These are phyloP conservation scores for Berkeleyomyces rouxiae DNA, from an alignment of 2,329 filamentous ascomycete genomes.

Conservation along the genomic window DNA sequence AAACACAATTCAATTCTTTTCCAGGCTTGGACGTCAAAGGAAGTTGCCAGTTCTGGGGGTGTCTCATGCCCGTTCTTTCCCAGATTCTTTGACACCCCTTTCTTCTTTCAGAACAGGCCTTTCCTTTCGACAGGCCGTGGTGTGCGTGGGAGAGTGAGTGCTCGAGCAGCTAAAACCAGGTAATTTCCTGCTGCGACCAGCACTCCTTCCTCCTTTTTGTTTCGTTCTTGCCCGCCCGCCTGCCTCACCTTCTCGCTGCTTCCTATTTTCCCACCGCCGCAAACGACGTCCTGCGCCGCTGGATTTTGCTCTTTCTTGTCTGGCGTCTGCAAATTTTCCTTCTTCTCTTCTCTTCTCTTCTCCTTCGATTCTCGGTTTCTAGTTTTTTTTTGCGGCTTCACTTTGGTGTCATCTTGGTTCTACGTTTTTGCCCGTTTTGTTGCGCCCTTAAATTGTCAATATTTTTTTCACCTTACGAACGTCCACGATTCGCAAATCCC, in stretches of 20 bases:
- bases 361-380: constrained; percentile 8
- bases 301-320: background rate
- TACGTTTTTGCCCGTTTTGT: background rate
- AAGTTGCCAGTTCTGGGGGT: background rate
- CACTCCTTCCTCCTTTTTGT: constrained; percentile 5
- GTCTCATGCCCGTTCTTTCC: background rate
- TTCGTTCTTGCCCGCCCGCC: background rate
- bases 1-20: background rate
- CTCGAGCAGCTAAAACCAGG: constrained; percentile 2
- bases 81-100: background rate
- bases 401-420: background rate
- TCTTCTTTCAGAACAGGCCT: background rate
- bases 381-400: constrained; percentile 13
- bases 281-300: background rate
- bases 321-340: background rate
- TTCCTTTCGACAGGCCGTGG: background rate
- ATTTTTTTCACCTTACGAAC: background rate
- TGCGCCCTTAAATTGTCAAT: background rate
- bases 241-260: background rate
- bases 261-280: background rate
- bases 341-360: background rate
- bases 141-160: background rate
- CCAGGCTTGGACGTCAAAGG: background rate
- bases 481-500: background rate
- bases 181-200: background rate